Base-by-base conservation (phyloP, 495 filamentous ascomycete genomes). In the Copromyces sp. region DNA sequence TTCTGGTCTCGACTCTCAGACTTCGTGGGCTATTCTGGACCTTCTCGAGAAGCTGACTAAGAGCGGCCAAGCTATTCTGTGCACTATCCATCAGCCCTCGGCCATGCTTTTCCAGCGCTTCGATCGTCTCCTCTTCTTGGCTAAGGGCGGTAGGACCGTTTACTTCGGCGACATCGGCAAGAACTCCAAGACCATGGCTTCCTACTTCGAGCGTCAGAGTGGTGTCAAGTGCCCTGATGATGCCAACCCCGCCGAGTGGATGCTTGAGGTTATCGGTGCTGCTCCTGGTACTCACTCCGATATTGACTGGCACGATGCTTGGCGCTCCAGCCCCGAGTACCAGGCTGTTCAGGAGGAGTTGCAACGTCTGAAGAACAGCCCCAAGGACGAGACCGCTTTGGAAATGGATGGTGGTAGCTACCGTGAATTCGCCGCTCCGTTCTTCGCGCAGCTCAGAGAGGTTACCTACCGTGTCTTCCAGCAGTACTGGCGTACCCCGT, bases 161-260 rank as follows among this genome's bases (percentile, higher is more conserved):
- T 97, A 97, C 83, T 97, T 95, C 79, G 94, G 94, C 72, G 91
- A 94, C 7, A 94, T 97, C 69, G 94, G 94, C 41, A 85, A 92
- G 73, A 91, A 93, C 83, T 93, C 93, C 0, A 85, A 86, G 35
- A 91, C 84, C 20, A 80, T 97, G 74, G 87, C 89, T 2, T 86
- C 80, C 74, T 97, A 97, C 82, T 97, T 97, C 75, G 91, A 95
- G 81, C 84, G 85, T 68, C 91, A 94, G 77, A 91, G 94, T 68
- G 92, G 91, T 4, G 82, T 85, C 24, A 84, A 88, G 53, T 97
- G 94, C 80, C 91, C 92, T 3, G 74, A 78, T 3, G 90, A 91
- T 17, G 91, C 93, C n/a, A 98, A 92, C 82, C 94, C 94, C 38
- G 95, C 95, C 24, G 95, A 98, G 82, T 97, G 93, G 92, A 97